phyloP scores from a whole-genome alignment of 176 grass and related monocot genomes.

The Oryza glaberrima region DNA sequence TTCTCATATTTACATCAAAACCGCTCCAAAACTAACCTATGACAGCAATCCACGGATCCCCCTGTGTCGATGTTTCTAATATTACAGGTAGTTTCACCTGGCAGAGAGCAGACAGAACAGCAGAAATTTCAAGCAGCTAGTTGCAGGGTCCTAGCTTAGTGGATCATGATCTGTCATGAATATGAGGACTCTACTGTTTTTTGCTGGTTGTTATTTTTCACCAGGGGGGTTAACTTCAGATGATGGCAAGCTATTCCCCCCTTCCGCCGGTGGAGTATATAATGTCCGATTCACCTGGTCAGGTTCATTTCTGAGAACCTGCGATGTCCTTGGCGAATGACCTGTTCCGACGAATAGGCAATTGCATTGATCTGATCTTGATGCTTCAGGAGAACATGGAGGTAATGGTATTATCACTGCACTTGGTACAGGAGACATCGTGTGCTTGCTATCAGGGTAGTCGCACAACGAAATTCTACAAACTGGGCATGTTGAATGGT shows the following conservation, averaged over 20 bases:
- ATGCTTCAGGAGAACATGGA: constrained; percentile 49
- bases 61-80: constrained; percentile 1
- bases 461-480: constrained; percentile 92
- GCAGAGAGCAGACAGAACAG: background rate
- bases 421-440: constrained; percentile 22
- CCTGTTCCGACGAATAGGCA: constrained; percentile 47
- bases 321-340: constrained; percentile 43
- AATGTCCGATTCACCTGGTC: constrained; percentile 48
- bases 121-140: constrained; percentile 34
- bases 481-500: constrained; percentile 90
- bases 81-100: constrained; percentile 27
- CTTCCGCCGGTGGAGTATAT: constrained; percentile 39
- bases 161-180: constrained; percentile 39
- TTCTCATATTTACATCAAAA: constrained; percentile 52
- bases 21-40: constrained; percentile 37
- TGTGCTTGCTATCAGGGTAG: constrained; percentile 62
- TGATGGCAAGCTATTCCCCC: constrained; percentile 29
- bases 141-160: constrained; percentile 40
- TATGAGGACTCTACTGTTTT: constrained; percentile 46
- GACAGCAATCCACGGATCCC: constrained; percentile 4
- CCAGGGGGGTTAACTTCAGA: constrained; percentile 35
- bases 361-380: constrained; percentile 49
- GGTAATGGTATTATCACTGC: constrained; percentile 37
- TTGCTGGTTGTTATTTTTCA: constrained; percentile 50
- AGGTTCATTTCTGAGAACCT: constrained; percentile 54